A percentile compares a stretch with the other conserved stretches of the same genome.
phyloP scores from a whole-genome alignment of 495 filamentous ascomycete species.

The Emericellopsis terricola region DNA sequence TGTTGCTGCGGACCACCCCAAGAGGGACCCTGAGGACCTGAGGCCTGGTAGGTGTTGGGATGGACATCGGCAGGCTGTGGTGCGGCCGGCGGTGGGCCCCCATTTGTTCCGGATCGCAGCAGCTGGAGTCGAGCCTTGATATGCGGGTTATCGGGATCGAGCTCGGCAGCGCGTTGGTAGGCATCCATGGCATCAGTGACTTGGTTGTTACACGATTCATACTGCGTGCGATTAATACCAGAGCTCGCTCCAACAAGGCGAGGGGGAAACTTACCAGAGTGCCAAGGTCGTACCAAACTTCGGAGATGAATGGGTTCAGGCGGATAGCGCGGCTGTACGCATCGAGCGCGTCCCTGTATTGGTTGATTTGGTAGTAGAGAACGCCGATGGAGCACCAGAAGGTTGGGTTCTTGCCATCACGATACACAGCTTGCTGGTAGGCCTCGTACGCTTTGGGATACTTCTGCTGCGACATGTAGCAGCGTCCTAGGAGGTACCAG shows the following conservation, averaged over 20 bases:
- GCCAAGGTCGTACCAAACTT: constrained; percentile 98
- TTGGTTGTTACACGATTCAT: constrained; percentile 98
- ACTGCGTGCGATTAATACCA: constrained; percentile 28
- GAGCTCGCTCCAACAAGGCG: constrained; percentile 5
- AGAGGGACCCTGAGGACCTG: constrained; percentile 46
- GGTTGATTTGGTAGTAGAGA: constrained; percentile 99
- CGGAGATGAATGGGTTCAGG: constrained; percentile 95
- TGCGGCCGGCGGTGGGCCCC: constrained; percentile 35
- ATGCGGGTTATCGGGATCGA: constrained; percentile 83
- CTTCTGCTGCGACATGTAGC: constrained; percentile 99
- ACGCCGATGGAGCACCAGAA: constrained; percentile 99
- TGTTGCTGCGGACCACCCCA: constrained; percentile 57
- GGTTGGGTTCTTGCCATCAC: constrained; percentile 93
- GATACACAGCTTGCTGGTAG: constrained; percentile 97
- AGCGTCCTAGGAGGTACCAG: constrained; percentile 94
- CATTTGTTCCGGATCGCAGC: constrained; percentile 59
- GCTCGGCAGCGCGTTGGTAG: constrained; percentile 83
- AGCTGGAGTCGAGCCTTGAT: constrained; percentile 91
- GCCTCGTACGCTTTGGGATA: constrained; percentile 98
- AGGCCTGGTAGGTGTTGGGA: constrained; percentile 64
- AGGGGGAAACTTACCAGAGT: constrained; percentile 56
- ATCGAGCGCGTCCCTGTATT: constrained; percentile 96
- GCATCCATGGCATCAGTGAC: constrained; percentile 92
- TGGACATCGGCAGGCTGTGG: constrained; percentile 34
- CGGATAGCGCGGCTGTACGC: constrained; percentile 97